A percentile compares a stretch with the other conserved stretches of the same genome.
Evolutionary conservation across 73 alveolate genomes (phyloP).

Genomic region (Blepharisma japonicum): DNA sequence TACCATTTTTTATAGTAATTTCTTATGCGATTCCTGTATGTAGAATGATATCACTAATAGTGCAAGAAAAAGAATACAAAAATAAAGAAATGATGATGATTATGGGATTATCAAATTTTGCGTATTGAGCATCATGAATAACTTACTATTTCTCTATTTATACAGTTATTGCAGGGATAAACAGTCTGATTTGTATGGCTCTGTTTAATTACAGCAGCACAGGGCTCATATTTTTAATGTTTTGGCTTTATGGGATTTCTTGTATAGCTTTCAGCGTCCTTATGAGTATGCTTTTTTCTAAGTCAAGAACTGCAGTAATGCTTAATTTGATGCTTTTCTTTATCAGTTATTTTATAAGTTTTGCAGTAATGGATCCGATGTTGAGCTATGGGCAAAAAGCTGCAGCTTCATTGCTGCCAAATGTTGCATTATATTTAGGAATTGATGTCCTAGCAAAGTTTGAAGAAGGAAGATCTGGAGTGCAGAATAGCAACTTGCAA

Average conservation of each 20-base stretch:
- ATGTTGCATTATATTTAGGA: slow-evolving; percentile 64
- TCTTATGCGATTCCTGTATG: slow-evolving; percentile 15
- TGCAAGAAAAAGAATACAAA: slow-evolving; percentile 85
- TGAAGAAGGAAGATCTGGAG: slow-evolving; percentile 60
- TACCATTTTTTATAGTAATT: slow-evolving; percentile 27
- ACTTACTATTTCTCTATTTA: slow-evolving; percentile 69
- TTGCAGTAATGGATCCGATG: slow-evolving; percentile 57
- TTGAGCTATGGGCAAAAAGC: slow-evolving; percentile 41
- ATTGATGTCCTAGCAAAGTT: slow-evolving; percentile 53
- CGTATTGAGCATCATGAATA: slow-evolving; percentile 92
- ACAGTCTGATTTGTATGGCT: slow-evolving; percentile 36
- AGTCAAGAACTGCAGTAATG: slow-evolving; percentile 75
- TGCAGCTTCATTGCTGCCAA: slow-evolving; percentile 67
- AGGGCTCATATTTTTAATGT: slow-evolving; percentile 65
- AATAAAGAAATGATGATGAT: slow-evolving; percentile 98
- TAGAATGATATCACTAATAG: slow-evolving; percentile 30
- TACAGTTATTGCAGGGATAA: slow-evolving; percentile 63
- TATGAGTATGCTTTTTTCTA: slow-evolving; percentile 74
- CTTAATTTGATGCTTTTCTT: slow-evolving; percentile 70
- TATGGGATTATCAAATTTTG: slow-evolving; percentile 92
- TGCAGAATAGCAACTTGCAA: slow-evolving; percentile 44
- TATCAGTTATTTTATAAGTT: slow-evolving; percentile 60
- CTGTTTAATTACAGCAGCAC: slow-evolving; percentile 57
- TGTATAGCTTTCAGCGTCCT: slow-evolving; percentile 62
- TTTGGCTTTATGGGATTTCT: slow-evolving; percentile 69